phyloP scores from a whole-genome alignment of 2,329 filamentous ascomycete genomes.

The Ceratocystis cubensis region DNA sequence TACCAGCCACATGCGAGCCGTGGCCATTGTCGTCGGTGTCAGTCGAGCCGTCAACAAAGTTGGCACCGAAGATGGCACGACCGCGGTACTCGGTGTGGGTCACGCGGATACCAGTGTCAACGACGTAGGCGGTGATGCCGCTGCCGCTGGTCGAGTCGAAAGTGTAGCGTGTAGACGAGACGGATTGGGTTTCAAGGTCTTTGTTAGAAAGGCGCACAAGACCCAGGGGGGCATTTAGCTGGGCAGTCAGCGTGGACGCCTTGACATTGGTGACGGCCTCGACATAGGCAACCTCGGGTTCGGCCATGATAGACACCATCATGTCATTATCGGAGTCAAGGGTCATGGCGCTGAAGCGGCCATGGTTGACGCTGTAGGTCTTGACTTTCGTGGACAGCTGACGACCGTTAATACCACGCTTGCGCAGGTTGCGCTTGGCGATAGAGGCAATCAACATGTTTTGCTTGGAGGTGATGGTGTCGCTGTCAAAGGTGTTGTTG shows the following conservation, averaged over 20 bases:
- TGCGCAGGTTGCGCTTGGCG: conserved; percentile 44
- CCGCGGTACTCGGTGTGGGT: conserved; percentile 45
- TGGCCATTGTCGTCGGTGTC: conserved; percentile 49
- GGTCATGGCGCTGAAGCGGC: conserved; percentile 41
- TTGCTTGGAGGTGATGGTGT: conserved; percentile 39
- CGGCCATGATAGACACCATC: conserved; percentile 37
- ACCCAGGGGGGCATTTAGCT: conserved; percentile 42
- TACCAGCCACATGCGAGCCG: conserved; percentile 52
- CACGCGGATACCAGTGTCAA: conserved; percentile 51
- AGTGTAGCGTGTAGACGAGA: conserved; percentile 31
- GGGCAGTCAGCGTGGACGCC: conserved; percentile 34
- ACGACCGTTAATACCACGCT: conserved; percentile 37
- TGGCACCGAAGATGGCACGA: conserved; percentile 41
- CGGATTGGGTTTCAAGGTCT: conserved; percentile 25
- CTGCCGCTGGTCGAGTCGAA: conserved; percentile 42
- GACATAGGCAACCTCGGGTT: conserved; percentile 39
- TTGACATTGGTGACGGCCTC: conserved; percentile 42
- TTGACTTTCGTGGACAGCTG: conserved; percentile 37
- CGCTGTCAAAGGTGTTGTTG: conserved; percentile 40
- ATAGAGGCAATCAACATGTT: conserved; percentile 37
- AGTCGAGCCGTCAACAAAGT: conserved; percentile 36
- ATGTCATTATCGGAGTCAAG: conserved; percentile 40
- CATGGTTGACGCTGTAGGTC: conserved; percentile 34
- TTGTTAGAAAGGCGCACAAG: conserved; percentile 42
- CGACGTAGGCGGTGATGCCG: conserved; percentile 49